Conservation (phyloP, 805 yeast species). For the Schizosaccharomyces cryophilus region DNA sequence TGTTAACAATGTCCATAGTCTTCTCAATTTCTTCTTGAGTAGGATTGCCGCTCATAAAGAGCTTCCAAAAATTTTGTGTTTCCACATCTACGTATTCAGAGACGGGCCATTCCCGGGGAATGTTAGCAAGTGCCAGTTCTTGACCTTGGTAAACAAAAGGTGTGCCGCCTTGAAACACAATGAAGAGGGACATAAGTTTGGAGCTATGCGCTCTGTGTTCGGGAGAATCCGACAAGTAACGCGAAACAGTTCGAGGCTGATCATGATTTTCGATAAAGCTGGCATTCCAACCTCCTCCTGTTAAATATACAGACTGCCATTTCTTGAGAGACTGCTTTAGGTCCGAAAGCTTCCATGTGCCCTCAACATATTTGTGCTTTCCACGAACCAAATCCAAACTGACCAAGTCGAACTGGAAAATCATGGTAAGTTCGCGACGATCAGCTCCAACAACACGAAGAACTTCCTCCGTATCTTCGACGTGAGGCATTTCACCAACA, state of each 20-base stretch:
- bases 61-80: constrained; percentile 20
- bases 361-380: not conserved
- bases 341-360: constrained; percentile 2
- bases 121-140: constrained; percentile 17
- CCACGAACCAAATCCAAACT: constrained; percentile 5
- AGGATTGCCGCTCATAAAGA: constrained; percentile 9
- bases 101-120: constrained; percentile 20
- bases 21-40: constrained; percentile 8
- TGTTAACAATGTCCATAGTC: constrained; percentile 1
- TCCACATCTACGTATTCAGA: constrained; percentile 29
- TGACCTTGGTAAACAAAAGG: constrained; percentile 36
- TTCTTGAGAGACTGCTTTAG: constrained; percentile 6
- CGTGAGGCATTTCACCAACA: constrained; percentile 30
- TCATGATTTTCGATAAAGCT: constrained; percentile 34
- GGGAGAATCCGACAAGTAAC: constrained; percentile 24
- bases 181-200: constrained; percentile 25
- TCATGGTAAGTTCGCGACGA: constrained; percentile 11
- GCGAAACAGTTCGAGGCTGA: constrained; percentile 28
- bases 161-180: constrained; percentile 26
- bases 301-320: constrained; percentile 5
- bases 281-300: constrained; percentile 33
- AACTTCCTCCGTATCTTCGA: constrained; percentile 20
- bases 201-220: constrained; percentile 19
- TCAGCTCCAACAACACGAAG: constrained; percentile 17
- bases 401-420: constrained; percentile 11